Conservation (phyloP, 2,329 filamentous ascomycete genomes). For the Leptographium galeiforme region DNA sequence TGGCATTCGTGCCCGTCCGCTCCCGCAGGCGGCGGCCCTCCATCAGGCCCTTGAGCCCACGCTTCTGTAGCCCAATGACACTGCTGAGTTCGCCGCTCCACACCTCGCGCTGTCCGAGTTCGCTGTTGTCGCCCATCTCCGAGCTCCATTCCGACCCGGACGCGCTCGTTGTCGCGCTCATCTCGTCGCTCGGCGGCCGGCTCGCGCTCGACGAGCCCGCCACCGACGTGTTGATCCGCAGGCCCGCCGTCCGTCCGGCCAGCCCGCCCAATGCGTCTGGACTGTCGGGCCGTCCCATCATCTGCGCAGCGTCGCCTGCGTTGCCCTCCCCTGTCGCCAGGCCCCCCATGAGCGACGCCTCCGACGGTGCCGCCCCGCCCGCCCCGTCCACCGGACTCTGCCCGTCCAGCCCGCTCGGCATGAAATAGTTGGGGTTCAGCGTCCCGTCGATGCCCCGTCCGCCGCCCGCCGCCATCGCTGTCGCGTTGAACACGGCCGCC, state of each 20-base stretch:
- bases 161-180: slow-evolving; percentile 35
- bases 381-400: slow-evolving; percentile 15
- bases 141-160: slow-evolving; percentile 45
- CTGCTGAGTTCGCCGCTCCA: slow-evolving; percentile 77
- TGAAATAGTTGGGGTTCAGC: slow-evolving; percentile 50
- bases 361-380: not conserved
- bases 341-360: slow-evolving; percentile 7
- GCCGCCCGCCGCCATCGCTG: slow-evolving; percentile 92
- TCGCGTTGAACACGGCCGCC: slow-evolving; percentile 93
- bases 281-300: slow-evolving; percentile 5
- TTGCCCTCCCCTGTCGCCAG: not conserved
- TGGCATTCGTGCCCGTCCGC: slow-evolving; percentile 34
- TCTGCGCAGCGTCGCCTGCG: not conserved
- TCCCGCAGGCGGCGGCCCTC: slow-evolving; percentile 80
- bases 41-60: slow-evolving; percentile 84
- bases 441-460: slow-evolving; percentile 66
- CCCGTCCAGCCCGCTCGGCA: slow-evolving; percentile 33
- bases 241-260: slow-evolving; percentile 21
- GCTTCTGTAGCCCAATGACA: slow-evolving; percentile 90
- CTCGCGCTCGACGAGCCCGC: slow-evolving; percentile 13
- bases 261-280: slow-evolving; percentile 17
- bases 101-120: slow-evolving; percentile 43
- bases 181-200: slow-evolving; percentile 31
- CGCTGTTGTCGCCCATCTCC: slow-evolving; percentile 36
- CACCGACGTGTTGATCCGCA: slow-evolving; percentile 36